phyloP scores from a whole-genome alignment of 768 basidiomycete species.

The Lactarius quietus region DNA sequence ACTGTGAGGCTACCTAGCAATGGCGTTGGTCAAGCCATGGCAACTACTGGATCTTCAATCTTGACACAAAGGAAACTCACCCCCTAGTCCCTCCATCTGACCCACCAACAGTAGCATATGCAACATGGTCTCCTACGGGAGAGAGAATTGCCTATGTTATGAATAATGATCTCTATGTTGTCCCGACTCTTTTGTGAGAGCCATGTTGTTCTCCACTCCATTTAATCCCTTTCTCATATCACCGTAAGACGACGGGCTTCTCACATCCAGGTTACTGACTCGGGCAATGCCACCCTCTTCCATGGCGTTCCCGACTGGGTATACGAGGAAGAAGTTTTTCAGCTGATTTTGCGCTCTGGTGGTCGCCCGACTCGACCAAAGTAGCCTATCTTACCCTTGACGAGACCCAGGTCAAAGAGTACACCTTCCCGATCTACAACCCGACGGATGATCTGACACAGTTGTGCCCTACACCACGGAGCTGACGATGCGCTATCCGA shows the following conservation, averaged over 20 bases:
- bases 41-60: conserved; percentile 89
- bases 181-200: conserved; percentile 61
- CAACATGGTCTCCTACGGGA: conserved; percentile 83
- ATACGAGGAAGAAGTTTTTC: conserved; percentile 91
- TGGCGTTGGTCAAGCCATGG: conserved; percentile 91
- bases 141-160: conserved; percentile 84
- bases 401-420: conserved; percentile 85
- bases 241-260: conserved; percentile 32
- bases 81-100: conserved; percentile 65
- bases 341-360: conserved; percentile 78
- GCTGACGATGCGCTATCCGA: conserved; percentile 74
- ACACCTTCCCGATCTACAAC: conserved; percentile 88
- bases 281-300: conserved; percentile 82
- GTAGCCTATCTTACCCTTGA: conserved; percentile 87
- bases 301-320: conserved; percentile 98
- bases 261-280: conserved; percentile 72
- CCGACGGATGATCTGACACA: conserved; percentile 64
- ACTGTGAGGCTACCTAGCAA: conserved; percentile 49
- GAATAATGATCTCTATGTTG: conserved; percentile 85
- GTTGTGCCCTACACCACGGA: conserved; percentile 74
- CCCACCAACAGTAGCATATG: conserved; percentile 74
- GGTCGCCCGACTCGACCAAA: conserved; percentile 73
- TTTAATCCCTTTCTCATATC: conserved; percentile 28
- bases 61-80: conserved; percentile 62
- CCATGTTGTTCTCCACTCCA: not conserved